phyloP scores from a whole-genome alignment of 805 yeast genomes.

The Monosporozyma aquatica region DNA sequence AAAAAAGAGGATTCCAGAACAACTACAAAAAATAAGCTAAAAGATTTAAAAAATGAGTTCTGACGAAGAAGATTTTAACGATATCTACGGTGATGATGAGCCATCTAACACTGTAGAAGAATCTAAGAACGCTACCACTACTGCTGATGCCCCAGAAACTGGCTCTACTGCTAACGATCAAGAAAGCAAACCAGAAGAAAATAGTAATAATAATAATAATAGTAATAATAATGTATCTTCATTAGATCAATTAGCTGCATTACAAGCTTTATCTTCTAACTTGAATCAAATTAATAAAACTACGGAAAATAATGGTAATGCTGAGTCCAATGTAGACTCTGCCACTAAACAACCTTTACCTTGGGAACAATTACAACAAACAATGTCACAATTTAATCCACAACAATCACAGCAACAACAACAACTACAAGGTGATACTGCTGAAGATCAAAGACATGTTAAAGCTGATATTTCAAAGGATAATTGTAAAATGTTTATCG shows the following conservation, averaged over 20 bases:
- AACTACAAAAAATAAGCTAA: not conserved
- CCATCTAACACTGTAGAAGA: slow-evolving; percentile 10
- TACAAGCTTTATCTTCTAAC: slow-evolving; percentile 30
- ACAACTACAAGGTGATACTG: slow-evolving; percentile 7
- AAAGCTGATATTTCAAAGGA: slow-evolving; percentile 55
- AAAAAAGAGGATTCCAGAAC: no score
- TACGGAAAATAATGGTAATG: slow-evolving; percentile 7
- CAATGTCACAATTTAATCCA: slow-evolving; percentile 23
- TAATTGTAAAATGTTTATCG: slow-evolving; percentile 87
- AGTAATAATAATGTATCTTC: slow-evolving; percentile 5
- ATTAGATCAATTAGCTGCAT: slow-evolving; percentile 30
- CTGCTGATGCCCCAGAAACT: no score
- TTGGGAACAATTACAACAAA: slow-evolving; percentile 30
- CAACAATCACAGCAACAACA: slow-evolving; percentile 17
- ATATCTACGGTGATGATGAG: slow-evolving; percentile 52
- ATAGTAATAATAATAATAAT: slow-evolving; percentile 2
- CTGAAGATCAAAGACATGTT: slow-evolving; percentile 17
- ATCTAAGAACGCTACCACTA: no score
- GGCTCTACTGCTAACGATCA: no score
- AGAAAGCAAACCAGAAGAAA: slow-evolving; percentile 2
- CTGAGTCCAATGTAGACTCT: not conserved
- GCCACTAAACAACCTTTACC: slow-evolving; percentile 13
- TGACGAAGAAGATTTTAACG: slow-evolving; percentile 94
- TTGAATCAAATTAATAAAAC: slow-evolving; percentile 19
- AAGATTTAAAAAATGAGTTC: slow-evolving; percentile 41